These are phyloP conservation scores for Aureobasidium sp. DNA, from an alignment of 2,329 filamentous ascomycete species.

Conservation along the genomic window DNA sequence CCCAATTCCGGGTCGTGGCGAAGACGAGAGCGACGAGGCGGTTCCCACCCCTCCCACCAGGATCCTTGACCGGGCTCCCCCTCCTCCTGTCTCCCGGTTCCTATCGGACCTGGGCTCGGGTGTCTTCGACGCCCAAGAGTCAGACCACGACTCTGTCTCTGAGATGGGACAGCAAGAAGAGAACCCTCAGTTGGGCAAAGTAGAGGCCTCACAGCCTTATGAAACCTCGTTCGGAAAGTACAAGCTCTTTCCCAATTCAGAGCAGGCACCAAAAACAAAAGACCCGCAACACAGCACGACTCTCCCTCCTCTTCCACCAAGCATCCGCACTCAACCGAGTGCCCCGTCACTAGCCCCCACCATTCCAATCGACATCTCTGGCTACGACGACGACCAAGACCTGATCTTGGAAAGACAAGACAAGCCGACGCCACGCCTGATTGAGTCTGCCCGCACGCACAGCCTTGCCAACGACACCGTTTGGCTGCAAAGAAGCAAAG, in stretches of 20 bases:
- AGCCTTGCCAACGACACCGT: neutral
- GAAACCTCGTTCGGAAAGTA: neutral
- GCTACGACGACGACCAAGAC: neutral
- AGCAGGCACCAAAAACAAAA: neutral
- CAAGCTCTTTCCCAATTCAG: neutral
- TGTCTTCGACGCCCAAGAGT: neutral
- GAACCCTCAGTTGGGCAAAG: neutral
- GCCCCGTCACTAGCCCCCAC: neutral
- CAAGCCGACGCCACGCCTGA: neutral
- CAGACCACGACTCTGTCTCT: neutral
- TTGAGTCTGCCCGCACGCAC: neutral
- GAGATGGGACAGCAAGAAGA: neutral
- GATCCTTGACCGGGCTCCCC: neutral
- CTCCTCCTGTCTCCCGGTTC: neutral
- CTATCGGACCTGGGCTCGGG: neutral
- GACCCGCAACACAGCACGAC: neutral
- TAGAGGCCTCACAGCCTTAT: neutral
- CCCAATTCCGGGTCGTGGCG: neutral
- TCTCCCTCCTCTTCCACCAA: neutral
- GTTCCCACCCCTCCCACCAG: slow-evolving; percentile 5
- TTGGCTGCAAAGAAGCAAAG: neutral
- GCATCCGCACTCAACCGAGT: neutral
- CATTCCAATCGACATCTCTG: neutral
- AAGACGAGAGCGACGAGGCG: neutral
- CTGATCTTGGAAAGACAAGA: neutral